Base-by-base conservation (phyloP, 1,284 basidiomycete genomes). In the Pisolithus thermaeus region DNA sequence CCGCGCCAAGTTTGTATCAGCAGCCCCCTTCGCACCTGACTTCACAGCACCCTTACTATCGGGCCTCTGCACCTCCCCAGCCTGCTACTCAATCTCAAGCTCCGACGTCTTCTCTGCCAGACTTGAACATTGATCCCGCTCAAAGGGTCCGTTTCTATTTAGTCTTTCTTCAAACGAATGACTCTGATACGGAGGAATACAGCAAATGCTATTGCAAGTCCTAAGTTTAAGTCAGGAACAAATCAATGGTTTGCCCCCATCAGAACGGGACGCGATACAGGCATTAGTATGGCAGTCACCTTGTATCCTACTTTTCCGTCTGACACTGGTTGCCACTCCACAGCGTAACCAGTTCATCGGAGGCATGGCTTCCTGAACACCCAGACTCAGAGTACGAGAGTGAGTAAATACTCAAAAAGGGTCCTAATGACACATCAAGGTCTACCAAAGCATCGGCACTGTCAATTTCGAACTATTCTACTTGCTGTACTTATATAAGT, bases 131-230 rank as follows among this genome's bases (percentile, higher is more conserved):
- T 45, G 63, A 66, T 39, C 67, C 62, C 12, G 56, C 62, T 4
- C 65, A 68, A 30, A 64, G 66, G 50, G 66, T 71, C 25, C 52
- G 68, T 57, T 25, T 4, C 39, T 14, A 18, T 45, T 55, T 46
- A 55, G 43, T 7, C 41, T 30, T 12, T 37, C 44, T 46, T 1
- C 28, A 8, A 30, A 8, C 11, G 48, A 20, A 30, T 32, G n/a
- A 20, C 25, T 28, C 50, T 51, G 27, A 58, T 23, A 43, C 30
- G 38, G 40, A n/a, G 55, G 16, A 23, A 14, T 50, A 22, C 61
- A 92, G 89, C 76, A 79, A 25, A 90, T 93, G 83, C 65, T 94
- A 43, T 75, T 90, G 66, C 92, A 95, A 71, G 93, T 98, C 0
- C 72, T 99, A 30, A 81, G 79, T 53, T 71, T 99, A 61, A 90